These are phyloP conservation scores for Knoxia roxburghii DNA, from an alignment of 257 asterid species.

Conservation along the genomic window DNA sequence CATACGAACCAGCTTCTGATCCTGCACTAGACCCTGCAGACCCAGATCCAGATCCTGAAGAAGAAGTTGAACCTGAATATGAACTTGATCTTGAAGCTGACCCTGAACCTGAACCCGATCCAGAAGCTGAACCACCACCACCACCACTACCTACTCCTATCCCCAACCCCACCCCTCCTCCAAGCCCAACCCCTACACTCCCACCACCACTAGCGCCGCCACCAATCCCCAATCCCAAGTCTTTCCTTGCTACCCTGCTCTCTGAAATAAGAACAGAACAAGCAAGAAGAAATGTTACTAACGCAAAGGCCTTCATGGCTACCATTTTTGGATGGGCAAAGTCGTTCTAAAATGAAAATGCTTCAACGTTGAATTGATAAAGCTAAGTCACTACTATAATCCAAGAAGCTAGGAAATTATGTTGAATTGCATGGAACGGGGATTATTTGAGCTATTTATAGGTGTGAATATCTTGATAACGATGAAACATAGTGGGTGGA, in stretches of 20 bases:
- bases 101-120: conserved; percentile 27
- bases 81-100: conserved; percentile 20
- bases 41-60: conserved; percentile 20
- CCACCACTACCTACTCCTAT: conserved; percentile 27
- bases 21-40: conserved; percentile 15
- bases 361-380: not conserved
- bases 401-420: too few relatives aligned
- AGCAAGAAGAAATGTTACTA: conserved; percentile 19
- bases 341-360: not conserved
- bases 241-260: conserved; percentile 27
- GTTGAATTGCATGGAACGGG: not conserved
- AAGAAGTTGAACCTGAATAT: conserved; percentile 12
- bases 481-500: not conserved
- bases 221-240: conserved; percentile 29
- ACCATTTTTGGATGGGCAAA: conserved; percentile 7
- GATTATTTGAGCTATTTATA: conserved; percentile 17
- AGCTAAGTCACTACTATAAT: too few relatives aligned
- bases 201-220: conserved; percentile 28
- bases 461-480: not conserved
- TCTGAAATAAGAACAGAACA: conserved; percentile 15
- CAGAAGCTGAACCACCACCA: conserved; percentile 23
- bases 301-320: conserved; percentile 12
- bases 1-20: conserved; percentile 16
- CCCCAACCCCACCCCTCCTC: conserved; percentile 31
- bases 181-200: conserved; percentile 33